These are phyloP conservation scores for Cladosporium sp. DNA, from an alignment of 2,329 filamentous ascomycete genomes.

Conservation along the genomic window DNA sequence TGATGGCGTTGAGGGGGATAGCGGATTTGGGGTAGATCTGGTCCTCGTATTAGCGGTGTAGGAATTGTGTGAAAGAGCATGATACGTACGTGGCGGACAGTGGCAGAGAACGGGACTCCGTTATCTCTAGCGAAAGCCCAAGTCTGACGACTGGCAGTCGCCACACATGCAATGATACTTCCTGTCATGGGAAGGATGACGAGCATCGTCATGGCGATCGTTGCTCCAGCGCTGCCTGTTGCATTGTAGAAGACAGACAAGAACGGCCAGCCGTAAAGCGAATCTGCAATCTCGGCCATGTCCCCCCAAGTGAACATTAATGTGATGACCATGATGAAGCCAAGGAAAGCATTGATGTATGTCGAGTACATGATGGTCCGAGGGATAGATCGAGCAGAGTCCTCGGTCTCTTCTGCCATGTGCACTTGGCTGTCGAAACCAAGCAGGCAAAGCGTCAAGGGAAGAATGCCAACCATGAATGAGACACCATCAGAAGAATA, in stretches of 20 bases:
- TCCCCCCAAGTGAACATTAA: constrained; percentile 34
- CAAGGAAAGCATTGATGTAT: constrained; percentile 20
- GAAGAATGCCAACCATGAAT: constrained; percentile 40
- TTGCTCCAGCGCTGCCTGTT: constrained; percentile 30
- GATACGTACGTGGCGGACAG: constrained; percentile 18
- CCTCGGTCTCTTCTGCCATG: constrained; percentile 27
- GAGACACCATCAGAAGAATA: constrained; percentile 43
- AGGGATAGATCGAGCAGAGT: constrained; percentile 23
- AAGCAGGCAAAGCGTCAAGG: constrained; percentile 17
- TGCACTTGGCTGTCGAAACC: constrained; percentile 25
- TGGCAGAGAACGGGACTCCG: constrained; percentile 17
- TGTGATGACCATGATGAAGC: constrained; percentile 26
- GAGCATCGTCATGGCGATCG: constrained; percentile 30
- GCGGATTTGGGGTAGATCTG: constrained; percentile 11
- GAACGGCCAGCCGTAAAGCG: constrained; percentile 29
- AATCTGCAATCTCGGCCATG: constrained; percentile 14
- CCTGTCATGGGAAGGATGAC: constrained; percentile 31
- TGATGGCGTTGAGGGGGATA: constrained; percentile 25
- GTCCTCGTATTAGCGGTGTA: not conserved
- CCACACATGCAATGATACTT: constrained; percentile 32
- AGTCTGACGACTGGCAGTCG: constrained; percentile 37
- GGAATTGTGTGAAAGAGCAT: not conserved
- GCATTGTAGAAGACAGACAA: constrained; percentile 34
- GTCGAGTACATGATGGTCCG: constrained; percentile 21
- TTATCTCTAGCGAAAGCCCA: constrained; percentile 24